Evolutionary conservation across 257 asterid genomes (phyloP).

Genomic region (Nicotiana sylvestris): DNA sequence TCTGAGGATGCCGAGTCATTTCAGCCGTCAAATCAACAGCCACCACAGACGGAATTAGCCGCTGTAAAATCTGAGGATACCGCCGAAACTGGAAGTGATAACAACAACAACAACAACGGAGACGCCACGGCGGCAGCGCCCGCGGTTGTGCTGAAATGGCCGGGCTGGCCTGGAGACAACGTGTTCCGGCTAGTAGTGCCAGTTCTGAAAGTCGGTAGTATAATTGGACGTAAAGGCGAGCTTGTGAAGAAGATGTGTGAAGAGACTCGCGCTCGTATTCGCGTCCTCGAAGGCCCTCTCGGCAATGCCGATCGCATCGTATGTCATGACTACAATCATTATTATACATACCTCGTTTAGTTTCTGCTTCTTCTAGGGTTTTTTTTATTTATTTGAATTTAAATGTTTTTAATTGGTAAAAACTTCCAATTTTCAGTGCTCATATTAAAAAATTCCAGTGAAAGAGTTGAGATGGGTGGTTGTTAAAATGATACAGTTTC

Average conservation of each 20-base stretch:
- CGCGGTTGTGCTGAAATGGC: conserved; percentile 50
- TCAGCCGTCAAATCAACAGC: too few relatives aligned
- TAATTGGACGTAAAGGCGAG: conserved; percentile 87
- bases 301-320: conserved; percentile 78
- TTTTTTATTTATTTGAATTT: not conserved
- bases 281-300: conserved; percentile 64
- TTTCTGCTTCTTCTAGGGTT: not conserved
- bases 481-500: too few relatives aligned
- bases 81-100: too few relatives aligned
- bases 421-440: not conserved
- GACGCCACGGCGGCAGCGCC: not conserved
- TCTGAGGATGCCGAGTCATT: too few relatives aligned
- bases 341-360: not conserved
- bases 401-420: not conserved
- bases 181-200: conserved; percentile 73
- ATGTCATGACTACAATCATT: not conserved
- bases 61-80: too few relatives aligned
- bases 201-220: conserved; percentile 71
- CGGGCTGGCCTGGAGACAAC: conserved; percentile 84
- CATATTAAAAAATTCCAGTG: too few relatives aligned
- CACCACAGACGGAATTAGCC: too few relatives aligned
- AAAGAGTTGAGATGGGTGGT: too few relatives aligned
- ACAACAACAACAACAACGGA: not conserved
- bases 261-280: conserved; percentile 73
- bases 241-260: conserved; percentile 76